These are phyloP conservation scores for Brassica nigra DNA, from an alignment of 345 rosid genomes.

Conservation along the genomic window DNA sequence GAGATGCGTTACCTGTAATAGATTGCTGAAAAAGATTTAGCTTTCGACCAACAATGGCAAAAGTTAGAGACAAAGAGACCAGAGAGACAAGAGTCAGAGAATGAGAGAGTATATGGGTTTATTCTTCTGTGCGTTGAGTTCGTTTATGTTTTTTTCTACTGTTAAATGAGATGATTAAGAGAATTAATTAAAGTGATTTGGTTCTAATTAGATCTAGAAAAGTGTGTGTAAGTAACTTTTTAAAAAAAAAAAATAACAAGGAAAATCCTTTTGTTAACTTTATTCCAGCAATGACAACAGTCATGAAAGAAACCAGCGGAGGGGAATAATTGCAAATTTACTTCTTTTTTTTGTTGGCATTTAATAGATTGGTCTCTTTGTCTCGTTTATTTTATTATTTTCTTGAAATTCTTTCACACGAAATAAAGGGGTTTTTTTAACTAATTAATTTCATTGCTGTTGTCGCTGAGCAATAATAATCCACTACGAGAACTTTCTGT, in stretches of 20 bases:
- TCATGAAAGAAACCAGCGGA: slow-evolving; percentile 22
- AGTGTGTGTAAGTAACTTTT: slow-evolving; percentile 35
- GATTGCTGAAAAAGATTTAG: slow-evolving; percentile 20
- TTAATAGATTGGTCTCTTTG: slow-evolving; percentile 36
- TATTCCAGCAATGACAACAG: slow-evolving; percentile 29
- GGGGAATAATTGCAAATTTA: slow-evolving; percentile 37
- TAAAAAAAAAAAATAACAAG: neutral
- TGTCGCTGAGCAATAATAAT: slow-evolving; percentile 17
- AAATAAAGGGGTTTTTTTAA: neutral
- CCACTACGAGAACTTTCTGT: slow-evolving; percentile 1
- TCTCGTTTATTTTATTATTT: slow-evolving; percentile 29
- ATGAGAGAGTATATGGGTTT: slow-evolving; percentile 24
- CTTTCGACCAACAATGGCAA: slow-evolving; percentile 40
- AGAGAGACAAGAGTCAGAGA: slow-evolving; percentile 8
- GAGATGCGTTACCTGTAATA: slow-evolving; percentile 45
- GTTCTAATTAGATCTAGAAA: slow-evolving; percentile 32
- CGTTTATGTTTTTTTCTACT: slow-evolving; percentile 24
- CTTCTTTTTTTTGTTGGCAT: slow-evolving; percentile 32
- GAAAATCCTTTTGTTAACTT: slow-evolving; percentile 28
- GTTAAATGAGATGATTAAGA: slow-evolving; percentile 19
- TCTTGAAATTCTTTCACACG: slow-evolving; percentile 26
- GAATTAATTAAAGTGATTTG: neutral
- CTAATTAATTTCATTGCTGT: neutral
- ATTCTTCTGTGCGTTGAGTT: slow-evolving; percentile 27
- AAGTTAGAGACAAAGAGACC: slow-evolving; percentile 25